Percentiles rank a stretch among this genome's conserved stretches.
phyloP scores from a whole-genome alignment of 2,329 filamentous ascomycete genomes.

The Hypomyces perniciosus region DNA sequence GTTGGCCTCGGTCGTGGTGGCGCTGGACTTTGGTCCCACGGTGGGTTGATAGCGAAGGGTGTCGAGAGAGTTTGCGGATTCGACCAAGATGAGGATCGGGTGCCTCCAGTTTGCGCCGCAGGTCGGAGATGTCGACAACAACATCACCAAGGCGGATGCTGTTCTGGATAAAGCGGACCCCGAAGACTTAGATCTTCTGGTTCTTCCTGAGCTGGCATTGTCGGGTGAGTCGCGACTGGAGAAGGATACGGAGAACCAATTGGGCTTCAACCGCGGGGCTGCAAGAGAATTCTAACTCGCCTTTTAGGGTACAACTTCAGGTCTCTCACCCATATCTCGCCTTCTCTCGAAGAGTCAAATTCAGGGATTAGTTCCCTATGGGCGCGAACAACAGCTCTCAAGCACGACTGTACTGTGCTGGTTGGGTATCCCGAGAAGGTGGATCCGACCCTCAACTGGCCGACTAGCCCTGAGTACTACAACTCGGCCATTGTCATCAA shows the following conservation, averaged over 20 bases:
- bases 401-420: constrained; percentile 60
- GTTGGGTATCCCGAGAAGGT: constrained; percentile 70
- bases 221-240: constrained; percentile 44
- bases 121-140: constrained; percentile 64
- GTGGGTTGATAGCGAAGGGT: not conserved
- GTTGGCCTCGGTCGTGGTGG: not conserved
- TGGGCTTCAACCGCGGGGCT: not conserved
- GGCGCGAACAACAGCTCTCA: constrained; percentile 61
- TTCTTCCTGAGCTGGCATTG: constrained; percentile 73
- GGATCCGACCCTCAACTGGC: constrained; percentile 45
- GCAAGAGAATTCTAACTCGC: not conserved
- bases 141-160: constrained; percentile 60
- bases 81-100: constrained; percentile 54
- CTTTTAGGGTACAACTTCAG: constrained; percentile 70
- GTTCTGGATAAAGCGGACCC: constrained; percentile 50
- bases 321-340: constrained; percentile 59
- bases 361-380: constrained; percentile 64
- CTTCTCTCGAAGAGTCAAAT: constrained; percentile 61
- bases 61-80: not conserved
- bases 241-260: not conserved
- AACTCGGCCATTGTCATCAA: constrained; percentile 51
- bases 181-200: constrained; percentile 59
- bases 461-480: constrained; percentile 47
- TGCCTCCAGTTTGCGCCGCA: constrained; percentile 68
- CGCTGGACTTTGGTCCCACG: not conserved